Evolutionary conservation across 2,329 filamentous ascomycete species (phyloP).

Genomic region (Phoma sp.): DNA sequence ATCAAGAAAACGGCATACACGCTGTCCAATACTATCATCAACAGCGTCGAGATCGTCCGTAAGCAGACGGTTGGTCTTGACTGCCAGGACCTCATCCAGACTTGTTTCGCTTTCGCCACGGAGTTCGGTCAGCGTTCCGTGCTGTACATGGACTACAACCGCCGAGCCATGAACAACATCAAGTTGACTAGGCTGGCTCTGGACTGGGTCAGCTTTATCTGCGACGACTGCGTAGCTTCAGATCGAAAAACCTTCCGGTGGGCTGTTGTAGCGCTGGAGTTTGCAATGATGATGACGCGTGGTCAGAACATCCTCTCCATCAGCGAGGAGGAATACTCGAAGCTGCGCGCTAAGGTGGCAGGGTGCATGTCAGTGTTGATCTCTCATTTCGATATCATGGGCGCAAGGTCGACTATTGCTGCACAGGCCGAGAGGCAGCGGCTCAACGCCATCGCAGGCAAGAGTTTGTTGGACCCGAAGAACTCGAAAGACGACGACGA

Average conservation of each 20-base stretch:
- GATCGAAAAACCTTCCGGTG: slow-evolving; percentile 97
- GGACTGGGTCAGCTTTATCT: slow-evolving; percentile 98
- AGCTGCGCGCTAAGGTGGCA: slow-evolving; percentile 84
- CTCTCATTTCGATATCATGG: slow-evolving; percentile 99
- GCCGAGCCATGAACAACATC: slow-evolving; percentile 95
- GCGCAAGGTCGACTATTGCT: slow-evolving; percentile 88
- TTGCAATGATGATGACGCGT: slow-evolving; percentile 95
- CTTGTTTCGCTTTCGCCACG: slow-evolving; percentile 97
- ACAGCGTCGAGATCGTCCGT: slow-evolving; percentile 92
- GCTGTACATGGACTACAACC: slow-evolving; percentile 93
- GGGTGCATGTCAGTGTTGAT: slow-evolving; percentile 98
- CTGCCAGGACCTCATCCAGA: slow-evolving; percentile 95
- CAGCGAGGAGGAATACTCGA: slow-evolving; percentile 84
- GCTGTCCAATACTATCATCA: slow-evolving; percentile 97
- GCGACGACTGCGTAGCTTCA: slow-evolving; percentile 91
- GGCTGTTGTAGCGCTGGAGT: slow-evolving; percentile 94
- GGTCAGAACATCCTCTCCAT: slow-evolving; percentile 92
- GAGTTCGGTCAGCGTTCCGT: slow-evolving; percentile 96
- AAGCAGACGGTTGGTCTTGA: slow-evolving; percentile 83
- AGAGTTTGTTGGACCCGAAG: slow-evolving; percentile 80
- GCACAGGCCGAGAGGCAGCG: slow-evolving; percentile 93
- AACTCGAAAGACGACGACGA: slow-evolving; percentile 81
- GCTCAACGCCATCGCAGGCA: slow-evolving; percentile 78
- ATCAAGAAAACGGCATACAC: slow-evolving; percentile 97
- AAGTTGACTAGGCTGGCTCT: slow-evolving; percentile 91